Evolutionary conservation across 495 filamentous ascomycete species (phyloP), one percentile per base, ranked within the genome.

Genomic region (Trichoderma orchidacearum): DNA sequence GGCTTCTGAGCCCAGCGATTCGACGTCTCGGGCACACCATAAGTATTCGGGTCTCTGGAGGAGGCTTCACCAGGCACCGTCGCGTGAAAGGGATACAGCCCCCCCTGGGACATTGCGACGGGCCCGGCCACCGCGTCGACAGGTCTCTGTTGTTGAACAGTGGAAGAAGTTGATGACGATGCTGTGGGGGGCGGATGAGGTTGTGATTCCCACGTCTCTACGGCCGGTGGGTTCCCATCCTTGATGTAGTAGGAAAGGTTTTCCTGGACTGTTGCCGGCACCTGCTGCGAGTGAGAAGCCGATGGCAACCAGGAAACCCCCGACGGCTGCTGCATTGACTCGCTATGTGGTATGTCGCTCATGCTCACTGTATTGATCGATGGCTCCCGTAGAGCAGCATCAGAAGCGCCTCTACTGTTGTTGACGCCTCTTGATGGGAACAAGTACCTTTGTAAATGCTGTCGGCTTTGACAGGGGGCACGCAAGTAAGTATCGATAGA

Each of bases 1-100:
- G 75, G 68, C 60, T 80, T 80, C 34, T 70, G 63, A 55, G 62
- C 65, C 77, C 77, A 81, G 11, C 68, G 60, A 61, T 72, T 77
- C 78, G 68, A 56, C 34, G 54, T 23, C 21, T 61, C 53, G 25
- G 68, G 72, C 17, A 25, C 13, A n/a, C n/a, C 58, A 64, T 60
- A 34, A 23, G 55, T 58, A 58, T 54, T 51, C 13, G 25, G 55
- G n/a, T 50, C 38, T 58, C 45, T 55, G 18, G 30, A 27, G 21
- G 27, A 27, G 21, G 27, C 41, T 27, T 48, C 41, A 23, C 63
- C 52, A 72, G 64, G 48, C 60, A 62, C 59, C 21, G 53, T 58
- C 54, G 28, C 59, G 41, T 38, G 23, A 17, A 23, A 9, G 21
- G 41, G 41, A 13, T 48, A 48, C 7, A 48, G 41, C 41, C 41